Evolutionary conservation across 2,329 filamentous ascomycete species (phyloP).

Genomic region (Arachnopeziza araneosa): DNA sequence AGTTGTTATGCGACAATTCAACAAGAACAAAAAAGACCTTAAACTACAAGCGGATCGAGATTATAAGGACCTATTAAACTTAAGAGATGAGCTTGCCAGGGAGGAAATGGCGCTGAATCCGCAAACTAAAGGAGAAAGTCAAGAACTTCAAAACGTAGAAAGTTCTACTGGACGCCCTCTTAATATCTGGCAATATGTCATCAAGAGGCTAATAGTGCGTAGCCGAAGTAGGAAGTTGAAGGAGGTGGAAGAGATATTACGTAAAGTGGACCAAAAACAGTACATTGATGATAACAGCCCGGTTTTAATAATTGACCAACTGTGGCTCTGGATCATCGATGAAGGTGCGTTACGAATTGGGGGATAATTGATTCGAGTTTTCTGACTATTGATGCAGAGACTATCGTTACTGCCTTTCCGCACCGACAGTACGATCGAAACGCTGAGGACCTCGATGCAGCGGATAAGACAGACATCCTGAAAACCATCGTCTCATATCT

Average conservation of each 20-base stretch:
- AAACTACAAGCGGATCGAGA: not conserved
- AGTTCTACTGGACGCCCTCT: too few relatives aligned
- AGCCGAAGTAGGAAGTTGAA: slow-evolving; percentile 7
- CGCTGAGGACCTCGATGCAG: not conserved
- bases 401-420: not conserved
- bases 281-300: not conserved
- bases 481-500: slow-evolving; percentile 2
- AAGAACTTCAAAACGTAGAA: not conserved
- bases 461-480: slow-evolving; percentile 2
- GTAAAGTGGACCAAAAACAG: not conserved
- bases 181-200: not conserved
- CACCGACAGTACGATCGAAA: not conserved
- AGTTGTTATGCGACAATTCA: slow-evolving; percentile 9
- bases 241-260: not conserved
- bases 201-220: not conserved
- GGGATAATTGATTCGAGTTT: not conserved
- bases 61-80: not conserved
- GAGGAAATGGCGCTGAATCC: too few relatives aligned
- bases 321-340: slow-evolving; percentile 17
- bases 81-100: not conserved
- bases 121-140: slow-evolving; percentile 16
- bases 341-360: not conserved
- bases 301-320: slow-evolving; percentile 31
- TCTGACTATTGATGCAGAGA: not conserved
- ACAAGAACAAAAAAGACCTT: not conserved